These are phyloP conservation scores for Saturnispora dispora DNA, from an alignment of 805 yeast species.

Conservation along the genomic window DNA sequence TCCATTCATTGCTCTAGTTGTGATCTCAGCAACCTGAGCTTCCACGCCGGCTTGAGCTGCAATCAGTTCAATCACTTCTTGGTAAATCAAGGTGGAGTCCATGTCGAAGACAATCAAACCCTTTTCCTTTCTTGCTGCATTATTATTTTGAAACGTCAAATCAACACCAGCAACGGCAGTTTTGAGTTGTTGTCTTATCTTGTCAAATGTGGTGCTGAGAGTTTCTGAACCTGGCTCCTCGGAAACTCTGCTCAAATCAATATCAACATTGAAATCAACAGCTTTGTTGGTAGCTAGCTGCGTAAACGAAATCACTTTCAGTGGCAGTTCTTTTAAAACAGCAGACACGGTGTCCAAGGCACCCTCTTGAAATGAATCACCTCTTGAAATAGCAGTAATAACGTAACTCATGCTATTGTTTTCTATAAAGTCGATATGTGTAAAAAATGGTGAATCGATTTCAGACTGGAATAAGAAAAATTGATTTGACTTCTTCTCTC, in stretches of 20 bases:
- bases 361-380: conserved; percentile 15
- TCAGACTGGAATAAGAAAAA: background rate
- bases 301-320: conserved; percentile 22
- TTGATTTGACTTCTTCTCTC: background rate
- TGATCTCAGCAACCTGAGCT: conserved; percentile 75
- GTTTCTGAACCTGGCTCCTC: conserved; percentile 4
- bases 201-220: conserved; percentile 13
- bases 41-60: conserved; percentile 93
- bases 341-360: conserved; percentile 18
- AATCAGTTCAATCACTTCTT: conserved; percentile 92
- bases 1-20: conserved; percentile 95
- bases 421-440: background rate
- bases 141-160: conserved; percentile 33
- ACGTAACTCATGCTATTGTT: conserved; percentile 18
- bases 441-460: no score
- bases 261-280: conserved; percentile 28
- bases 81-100: conserved; percentile 95
- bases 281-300: conserved; percentile 30
- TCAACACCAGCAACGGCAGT: conserved; percentile 28
- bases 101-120: conserved; percentile 84
- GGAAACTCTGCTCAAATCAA: conserved; percentile 15
- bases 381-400: conserved; percentile 26
- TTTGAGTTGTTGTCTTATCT: conserved; percentile 17
- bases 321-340: conserved; percentile 24
- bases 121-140: conserved; percentile 28